A percentile compares a stretch with the other conserved stretches of the same genome.
Evolutionary conservation across 2,329 filamentous ascomycete species (phyloP).

Genomic region (Whalleya microplaca): DNA sequence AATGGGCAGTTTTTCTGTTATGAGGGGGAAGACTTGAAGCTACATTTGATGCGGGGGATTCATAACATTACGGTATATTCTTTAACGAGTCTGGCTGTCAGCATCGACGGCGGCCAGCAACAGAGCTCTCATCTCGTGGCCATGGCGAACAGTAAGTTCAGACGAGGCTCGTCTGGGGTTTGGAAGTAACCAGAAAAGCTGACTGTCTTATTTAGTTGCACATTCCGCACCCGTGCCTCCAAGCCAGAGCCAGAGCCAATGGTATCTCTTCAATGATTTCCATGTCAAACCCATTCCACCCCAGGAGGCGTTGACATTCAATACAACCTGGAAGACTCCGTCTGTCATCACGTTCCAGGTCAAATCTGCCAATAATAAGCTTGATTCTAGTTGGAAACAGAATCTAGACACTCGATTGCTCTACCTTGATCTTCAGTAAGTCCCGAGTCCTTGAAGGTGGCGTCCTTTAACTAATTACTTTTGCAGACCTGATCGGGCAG

Average conservation of each 20-base stretch:
- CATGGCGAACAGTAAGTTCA: slow-evolving; percentile 75
- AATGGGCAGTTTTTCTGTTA: slow-evolving; percentile 94
- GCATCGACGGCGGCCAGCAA: slow-evolving; percentile 83
- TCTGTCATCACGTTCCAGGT: slow-evolving; percentile 86
- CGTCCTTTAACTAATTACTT: slow-evolving; percentile 28
- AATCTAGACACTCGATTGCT: slow-evolving; percentile 82
- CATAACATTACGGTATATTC: slow-evolving; percentile 89
- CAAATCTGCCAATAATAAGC: slow-evolving; percentile 77
- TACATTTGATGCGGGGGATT: slow-evolving; percentile 77
- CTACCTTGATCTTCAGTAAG: slow-evolving; percentile 69
- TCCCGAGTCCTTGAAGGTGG: not conserved
- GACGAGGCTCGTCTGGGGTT: not conserved
- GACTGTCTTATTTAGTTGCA: slow-evolving; percentile 53
- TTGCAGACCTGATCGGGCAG: slow-evolving; percentile 46
- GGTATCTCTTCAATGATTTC: slow-evolving; percentile 99
- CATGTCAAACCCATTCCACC: slow-evolving; percentile 78
- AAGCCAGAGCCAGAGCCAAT: slow-evolving; percentile 69
- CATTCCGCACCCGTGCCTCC: slow-evolving; percentile 65
- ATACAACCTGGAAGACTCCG: slow-evolving; percentile 89
- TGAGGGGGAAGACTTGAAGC: slow-evolving; percentile 84
- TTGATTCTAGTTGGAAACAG: slow-evolving; percentile 86
- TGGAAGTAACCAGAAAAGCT: slow-evolving; percentile 19
- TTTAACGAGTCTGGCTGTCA: slow-evolving; percentile 84
- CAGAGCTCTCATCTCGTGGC: slow-evolving; percentile 91
- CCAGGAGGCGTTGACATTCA: slow-evolving; percentile 87